Evolutionary conservation across 495 filamentous ascomycete species (phyloP).

Genomic region (Neurospora sp.): DNA sequence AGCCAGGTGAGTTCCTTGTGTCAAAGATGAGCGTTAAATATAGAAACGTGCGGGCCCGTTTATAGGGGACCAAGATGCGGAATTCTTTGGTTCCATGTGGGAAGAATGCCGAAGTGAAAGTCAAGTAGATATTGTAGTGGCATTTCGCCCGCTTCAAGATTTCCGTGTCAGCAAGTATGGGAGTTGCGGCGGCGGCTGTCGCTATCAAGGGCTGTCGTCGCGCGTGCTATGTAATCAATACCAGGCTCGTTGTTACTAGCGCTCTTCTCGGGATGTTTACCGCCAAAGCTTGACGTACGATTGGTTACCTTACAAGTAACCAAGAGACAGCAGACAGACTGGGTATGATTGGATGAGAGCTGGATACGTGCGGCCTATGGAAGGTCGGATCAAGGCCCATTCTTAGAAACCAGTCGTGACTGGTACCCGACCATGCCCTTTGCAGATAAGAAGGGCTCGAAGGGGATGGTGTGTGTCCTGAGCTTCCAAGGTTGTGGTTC

Average conservation of each 20-base stretch:
- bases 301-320: not conserved
- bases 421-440: not conserved
- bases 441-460: not conserved
- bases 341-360: not conserved
- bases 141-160: not conserved
- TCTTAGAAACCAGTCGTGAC: slow-evolving; percentile 10
- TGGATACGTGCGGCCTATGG: not conserved
- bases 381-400: not conserved
- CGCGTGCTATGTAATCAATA: not conserved
- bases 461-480: slow-evolving; percentile 1
- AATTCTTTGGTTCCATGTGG: not conserved
- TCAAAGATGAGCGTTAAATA: not conserved
- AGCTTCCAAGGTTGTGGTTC: slow-evolving; percentile 2
- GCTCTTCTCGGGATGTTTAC: not conserved
- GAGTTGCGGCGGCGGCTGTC: not conserved
- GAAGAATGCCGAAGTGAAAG: not conserved
- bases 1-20: not conserved
- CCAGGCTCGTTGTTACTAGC: not conserved
- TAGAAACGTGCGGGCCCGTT: not conserved
- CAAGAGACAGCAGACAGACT: not conserved
- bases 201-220: not conserved
- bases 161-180: not conserved
- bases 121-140: not conserved
- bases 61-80: not conserved
- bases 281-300: not conserved